Base-by-base conservation (phyloP, 192 early-diverging fungal species). In the Podila verticillata region DNA sequence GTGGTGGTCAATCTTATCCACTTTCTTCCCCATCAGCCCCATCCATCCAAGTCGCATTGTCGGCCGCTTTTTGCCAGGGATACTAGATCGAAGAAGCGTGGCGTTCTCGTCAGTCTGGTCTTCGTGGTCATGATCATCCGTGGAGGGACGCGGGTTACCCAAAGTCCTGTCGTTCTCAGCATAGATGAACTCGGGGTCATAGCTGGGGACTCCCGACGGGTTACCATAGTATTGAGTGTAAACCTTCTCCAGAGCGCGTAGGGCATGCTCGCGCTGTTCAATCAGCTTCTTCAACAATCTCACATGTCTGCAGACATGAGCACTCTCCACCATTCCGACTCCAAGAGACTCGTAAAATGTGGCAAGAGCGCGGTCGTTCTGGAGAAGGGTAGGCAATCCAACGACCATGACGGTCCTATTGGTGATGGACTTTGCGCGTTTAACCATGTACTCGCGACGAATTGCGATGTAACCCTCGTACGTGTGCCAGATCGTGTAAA, bases 321-420 rank as follows among this genome's bases (percentile, higher is more conserved):
- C 92, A 30, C 74, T 84, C 66, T 95, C 91, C 10, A 95, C 90
- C 3, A 65, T 67, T 24, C 93, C 93, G 31, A 89, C 75, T 24
- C 85, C 84, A 10, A 93, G 30, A 0, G 74, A 70, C 22, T 90
- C 87, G 70, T 90, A 95, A 81, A 89, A 95, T 56, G 90, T 87
- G 56, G 91, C 87, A 54, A 95, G 82, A 17, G 74, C 75, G 12
- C 57, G 26, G 54, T 90, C 86, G 2, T 81, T 70, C 44, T 91
- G 88, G 24, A 92, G 74, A n/a, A 82, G 75, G 0, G 86, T 61
- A 5, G 93, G 93, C 31, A 94, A 83, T 4, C 89, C 89, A 0
- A 89, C 88, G 7, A 94, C 84, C 87, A 94, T 89, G 17, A 94
- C 87, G 12, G 91, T 91, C 26, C 92, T 89, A 13, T 91, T 75